Conservation (phyloP, 176 grass and related monocot genomes). For the Rhynchospora tenuis region DNA sequence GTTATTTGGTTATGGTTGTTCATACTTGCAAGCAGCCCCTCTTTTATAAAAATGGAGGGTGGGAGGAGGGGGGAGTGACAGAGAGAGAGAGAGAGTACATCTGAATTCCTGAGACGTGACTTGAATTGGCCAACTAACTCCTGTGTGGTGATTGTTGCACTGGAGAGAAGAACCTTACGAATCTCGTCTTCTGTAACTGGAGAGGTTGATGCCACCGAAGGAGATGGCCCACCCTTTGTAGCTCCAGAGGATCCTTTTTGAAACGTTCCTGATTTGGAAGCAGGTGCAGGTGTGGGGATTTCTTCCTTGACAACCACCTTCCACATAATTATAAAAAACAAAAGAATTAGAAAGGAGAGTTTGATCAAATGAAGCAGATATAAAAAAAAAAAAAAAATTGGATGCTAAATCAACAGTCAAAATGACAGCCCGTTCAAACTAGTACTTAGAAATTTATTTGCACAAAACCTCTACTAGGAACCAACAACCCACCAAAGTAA, state of each 20-base stretch:
- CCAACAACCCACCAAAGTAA: not conserved
- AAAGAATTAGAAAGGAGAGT: not conserved
- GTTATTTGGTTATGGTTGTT: not conserved
- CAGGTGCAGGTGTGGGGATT: conserved; percentile 42
- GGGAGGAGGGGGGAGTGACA: not conserved
- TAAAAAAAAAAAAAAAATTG: not conserved
- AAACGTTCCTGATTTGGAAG: conserved; percentile 29
- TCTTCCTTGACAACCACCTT: conserved; percentile 20
- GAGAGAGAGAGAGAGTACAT: conserved; percentile 35
- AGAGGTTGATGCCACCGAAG: conserved; percentile 13
- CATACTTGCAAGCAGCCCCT: not conserved
- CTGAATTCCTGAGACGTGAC: conserved; percentile 68
- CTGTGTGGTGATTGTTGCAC: conserved; percentile 72
- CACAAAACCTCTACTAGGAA: too few species aligned
- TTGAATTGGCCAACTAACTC: conserved; percentile 92
- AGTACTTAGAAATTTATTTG: too few species aligned
- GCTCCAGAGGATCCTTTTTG: conserved; percentile 7
- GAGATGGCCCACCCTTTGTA: not conserved
- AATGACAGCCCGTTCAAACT: not conserved
- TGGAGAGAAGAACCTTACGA: conserved; percentile 72
- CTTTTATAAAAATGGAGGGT: conserved; percentile 6
- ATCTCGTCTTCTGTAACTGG: conserved; percentile 97
- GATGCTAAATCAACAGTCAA: not conserved
- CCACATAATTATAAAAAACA: conserved; percentile 10
- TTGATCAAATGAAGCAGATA: not conserved